Base-by-base conservation (phyloP, 2,329 filamentous ascomycete species). In the Neofusicoccum ribis region DNA sequence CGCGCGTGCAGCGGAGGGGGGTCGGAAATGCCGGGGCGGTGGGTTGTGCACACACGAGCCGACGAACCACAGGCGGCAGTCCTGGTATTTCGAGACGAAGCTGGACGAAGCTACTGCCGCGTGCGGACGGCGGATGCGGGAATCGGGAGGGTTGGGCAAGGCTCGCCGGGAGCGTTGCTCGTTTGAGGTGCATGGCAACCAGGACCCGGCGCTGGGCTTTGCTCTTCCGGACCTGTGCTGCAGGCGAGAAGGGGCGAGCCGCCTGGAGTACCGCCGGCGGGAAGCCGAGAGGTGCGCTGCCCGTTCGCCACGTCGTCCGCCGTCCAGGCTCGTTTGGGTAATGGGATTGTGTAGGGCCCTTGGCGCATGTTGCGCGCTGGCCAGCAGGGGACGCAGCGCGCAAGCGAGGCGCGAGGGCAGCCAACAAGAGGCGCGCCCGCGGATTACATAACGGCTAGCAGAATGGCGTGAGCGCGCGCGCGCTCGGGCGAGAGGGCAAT, bases 401-500 rank as follows among this genome's bases (percentile, higher is more conserved):
- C 54, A 58, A 54, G 50, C 50, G 50, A 51, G 39, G 12, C 36
- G 37, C 20, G 36, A 50, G 60, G 47, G 47, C 47, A 44, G 23
- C 46, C 60, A 63, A 63, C 60, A 17, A 27, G 20, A 43, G 39
- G 47, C 36, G 43, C 17, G 20, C 31, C 20, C n/a, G 61, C 37
- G 50, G 50, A 64, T 64, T 64, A 64, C 50, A 54, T 64, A 64
- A 64, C 39, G 61, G 34, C 5, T 47, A 46, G 27, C 15, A 23
- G 51, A 47, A 64, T 64, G 50, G 61, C 61, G 61, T 64, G 61
- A 64, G 61, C 49, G 61, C 61, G 51, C 27, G 27, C 43, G 27
- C 17, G 50, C 50, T 58, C 54, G 54, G 54, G 41, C 54, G 54
- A 46, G 52, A 58, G 54, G 56, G 56, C 56, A 47, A 14, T 60